Conservation (phyloP, 352 stramenopile species). For the Phytophthora sansomeana region DNA sequence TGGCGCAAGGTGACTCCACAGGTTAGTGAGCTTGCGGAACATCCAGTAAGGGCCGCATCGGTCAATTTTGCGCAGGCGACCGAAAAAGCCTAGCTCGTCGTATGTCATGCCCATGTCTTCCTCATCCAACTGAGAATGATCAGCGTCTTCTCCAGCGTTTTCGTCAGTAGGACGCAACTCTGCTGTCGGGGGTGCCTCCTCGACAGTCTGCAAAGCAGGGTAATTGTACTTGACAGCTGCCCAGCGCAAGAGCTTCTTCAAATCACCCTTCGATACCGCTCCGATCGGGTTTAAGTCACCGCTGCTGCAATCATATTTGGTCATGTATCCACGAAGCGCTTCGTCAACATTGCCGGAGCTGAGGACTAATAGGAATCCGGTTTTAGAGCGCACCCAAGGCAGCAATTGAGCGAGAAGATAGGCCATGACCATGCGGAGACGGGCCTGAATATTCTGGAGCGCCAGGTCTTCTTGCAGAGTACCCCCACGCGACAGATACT, state of each 20-base stretch:
- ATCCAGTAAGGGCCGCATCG: constrained; percentile 96
- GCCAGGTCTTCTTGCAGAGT: constrained; percentile 95
- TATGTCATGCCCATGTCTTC: constrained; percentile 99
- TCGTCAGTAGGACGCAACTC: constrained; percentile 94
- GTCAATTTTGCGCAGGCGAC: constrained; percentile 95
- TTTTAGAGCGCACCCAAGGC: constrained; percentile 95
- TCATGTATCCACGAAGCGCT: constrained; percentile 98
- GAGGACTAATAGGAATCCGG: constrained; percentile 98
- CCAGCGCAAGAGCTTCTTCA: constrained; percentile 97
- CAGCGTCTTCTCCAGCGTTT: constrained; percentile 57
- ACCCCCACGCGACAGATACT: constrained; percentile 91
- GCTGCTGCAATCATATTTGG: constrained; percentile 99
- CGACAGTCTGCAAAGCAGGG: constrained; percentile 92
- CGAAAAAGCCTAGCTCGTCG: constrained; percentile 97
- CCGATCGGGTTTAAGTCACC: constrained; percentile 99
- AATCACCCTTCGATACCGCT: constrained; percentile 95
- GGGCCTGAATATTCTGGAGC: constrained; percentile 99
- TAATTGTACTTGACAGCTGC: constrained; percentile 93
- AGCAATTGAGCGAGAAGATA: constrained; percentile 98
- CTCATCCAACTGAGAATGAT: constrained; percentile 97
- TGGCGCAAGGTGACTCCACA: constrained; percentile 91
- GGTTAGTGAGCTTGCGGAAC: constrained; percentile 87
- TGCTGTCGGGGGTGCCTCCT: constrained; percentile 94
- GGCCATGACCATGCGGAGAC: constrained; percentile 98
- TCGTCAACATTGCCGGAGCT: constrained; percentile 99